Evolutionary conservation across 1,284 basidiomycete species (phyloP), one percentile per base, ranked within the genome.

Genomic region (Rhodotorula sp.): DNA sequence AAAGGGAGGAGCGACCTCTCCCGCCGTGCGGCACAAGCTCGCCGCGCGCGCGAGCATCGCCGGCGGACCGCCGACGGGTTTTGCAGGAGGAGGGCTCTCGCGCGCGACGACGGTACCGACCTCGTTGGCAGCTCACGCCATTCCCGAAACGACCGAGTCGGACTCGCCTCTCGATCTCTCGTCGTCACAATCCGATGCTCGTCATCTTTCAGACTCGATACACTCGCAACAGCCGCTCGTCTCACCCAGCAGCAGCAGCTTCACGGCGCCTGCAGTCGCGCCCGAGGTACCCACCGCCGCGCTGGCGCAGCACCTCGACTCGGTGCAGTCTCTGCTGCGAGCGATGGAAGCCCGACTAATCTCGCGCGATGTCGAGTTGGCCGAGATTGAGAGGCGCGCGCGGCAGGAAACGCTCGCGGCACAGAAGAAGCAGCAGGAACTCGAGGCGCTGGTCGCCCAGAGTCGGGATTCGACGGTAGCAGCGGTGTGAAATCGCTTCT

Each of bases 271-370:
- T 15, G 29, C 56, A 23, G 12, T 39, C n/a, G 21, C 29, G 10
- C 39, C 43, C 4, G 56, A 39, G 3, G 43, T 58, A 18, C n/a
- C 58, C 7, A 46, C 51, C 21, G 62, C 66, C 51, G 49, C 47
- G 10, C 63, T 64, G n/a, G 39, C 59, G 16, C 39, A 59, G 16
- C 72, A 76, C 34, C 64, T 76, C 57, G 72, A 76, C n/a, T 56
- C 69, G 18, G 65, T 73, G 0, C 74, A 76, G 59, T 54, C 67
- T 16, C 54, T 76, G 12, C 49, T 76, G 12, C 51, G 74, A 48
- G 47, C 67, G 21, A 73, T 73, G 69, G 71, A 76, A 56, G 54
- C 64, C 47, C 48, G 74, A 18, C 34, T 76, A 14, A 61, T 76
- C n/a, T 58, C 67, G 48, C 63, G 74, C 49, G 72, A 71, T 20